A percentile compares a stretch with the other conserved stretches of the same genome.
phyloP scores from a whole-genome alignment of 2,329 filamentous ascomycete species.

The Cercospora sp. region DNA sequence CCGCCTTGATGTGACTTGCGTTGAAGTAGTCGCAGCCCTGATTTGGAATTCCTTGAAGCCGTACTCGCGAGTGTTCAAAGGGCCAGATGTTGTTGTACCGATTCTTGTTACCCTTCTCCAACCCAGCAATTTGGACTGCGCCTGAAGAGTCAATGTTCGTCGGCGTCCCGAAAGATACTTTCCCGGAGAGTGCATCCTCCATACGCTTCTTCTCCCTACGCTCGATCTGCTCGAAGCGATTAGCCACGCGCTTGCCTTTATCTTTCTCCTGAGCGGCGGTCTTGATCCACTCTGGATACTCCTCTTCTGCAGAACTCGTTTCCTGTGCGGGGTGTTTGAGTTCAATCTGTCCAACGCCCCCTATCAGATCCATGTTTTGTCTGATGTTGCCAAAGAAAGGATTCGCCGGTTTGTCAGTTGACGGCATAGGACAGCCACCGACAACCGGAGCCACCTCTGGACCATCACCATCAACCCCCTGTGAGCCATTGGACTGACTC shows the following conservation, averaged over 20 bases:
- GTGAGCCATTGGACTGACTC: constrained; percentile 12
- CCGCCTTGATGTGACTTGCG: constrained; percentile 79
- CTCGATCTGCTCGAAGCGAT: constrained; percentile 82
- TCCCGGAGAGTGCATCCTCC: constrained; percentile 71
- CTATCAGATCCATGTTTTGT: constrained; percentile 92
- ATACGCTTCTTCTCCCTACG: constrained; percentile 86
- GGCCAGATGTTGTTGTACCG: constrained; percentile 97
- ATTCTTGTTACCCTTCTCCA: constrained; percentile 94
- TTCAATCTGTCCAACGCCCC: constrained; percentile 80
- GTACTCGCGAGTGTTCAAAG: constrained; percentile 90
- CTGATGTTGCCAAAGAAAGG: constrained; percentile 96
- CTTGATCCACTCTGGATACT: constrained; percentile 75
- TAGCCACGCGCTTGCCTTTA: constrained; percentile 75
- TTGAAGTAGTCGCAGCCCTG: constrained; percentile 92
- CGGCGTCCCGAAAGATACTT: constrained; percentile 55
- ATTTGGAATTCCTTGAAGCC: constrained; percentile 64
- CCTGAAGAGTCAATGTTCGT: constrained; percentile 32
- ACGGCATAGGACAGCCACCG: constrained; percentile 82
- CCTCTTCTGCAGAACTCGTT: constrained; percentile 48
- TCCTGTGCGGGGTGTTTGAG: constrained; percentile 59
- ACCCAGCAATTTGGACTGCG: constrained; percentile 74
- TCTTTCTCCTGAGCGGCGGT: constrained; percentile 66
- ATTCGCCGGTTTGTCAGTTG: constrained; percentile 66
- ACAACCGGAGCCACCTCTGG: constrained; percentile 72
- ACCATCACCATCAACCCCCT: constrained; percentile 49